Conservation (phyloP, 1,284 basidiomycete species). For the Trichosporon ovoides region DNA sequence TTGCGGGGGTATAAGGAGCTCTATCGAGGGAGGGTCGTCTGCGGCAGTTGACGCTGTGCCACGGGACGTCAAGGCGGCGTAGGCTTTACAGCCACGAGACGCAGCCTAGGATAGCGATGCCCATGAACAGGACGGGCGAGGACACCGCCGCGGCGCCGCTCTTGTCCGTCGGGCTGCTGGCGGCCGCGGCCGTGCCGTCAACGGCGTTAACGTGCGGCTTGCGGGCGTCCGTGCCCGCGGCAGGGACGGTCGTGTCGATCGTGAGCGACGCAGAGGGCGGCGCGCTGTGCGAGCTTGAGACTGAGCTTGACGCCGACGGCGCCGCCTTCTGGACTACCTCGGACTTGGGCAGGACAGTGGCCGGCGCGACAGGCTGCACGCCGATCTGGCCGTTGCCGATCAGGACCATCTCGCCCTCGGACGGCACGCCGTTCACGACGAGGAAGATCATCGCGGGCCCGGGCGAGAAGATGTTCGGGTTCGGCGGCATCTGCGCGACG, state of each 20-base stretch:
- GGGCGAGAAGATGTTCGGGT: slow-evolving; percentile 76
- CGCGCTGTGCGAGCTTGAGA: neutral
- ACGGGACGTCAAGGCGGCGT: too few species aligned
- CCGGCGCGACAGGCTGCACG: slow-evolving; percentile 56
- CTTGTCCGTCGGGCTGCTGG: neutral
- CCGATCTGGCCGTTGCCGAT: slow-evolving; percentile 73
- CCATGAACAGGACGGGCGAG: neutral
- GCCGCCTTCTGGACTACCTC: slow-evolving; percentile 16
- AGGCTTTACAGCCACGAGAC: neutral
- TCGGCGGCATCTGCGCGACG: slow-evolving; percentile 73
- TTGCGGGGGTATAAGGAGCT: too few species aligned
- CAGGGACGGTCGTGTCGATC: neutral
- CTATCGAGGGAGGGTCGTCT: too few species aligned
- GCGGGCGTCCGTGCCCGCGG: neutral
- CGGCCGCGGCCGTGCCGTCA: neutral
- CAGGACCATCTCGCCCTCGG: slow-evolving; percentile 64
- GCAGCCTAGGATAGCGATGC: neutral
- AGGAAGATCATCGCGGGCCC: slow-evolving; percentile 79
- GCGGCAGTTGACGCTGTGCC: too few species aligned
- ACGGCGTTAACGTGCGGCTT: neutral
- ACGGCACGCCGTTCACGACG: slow-evolving; percentile 75
- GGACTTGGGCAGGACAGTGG: slow-evolving; percentile 55
- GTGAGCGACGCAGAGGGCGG: neutral
- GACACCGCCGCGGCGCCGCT: neutral
- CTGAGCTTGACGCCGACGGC: neutral